Conservation (phyloP, 2,329 filamentous ascomycete genomes). For the Colletotrichum navitas region DNA sequence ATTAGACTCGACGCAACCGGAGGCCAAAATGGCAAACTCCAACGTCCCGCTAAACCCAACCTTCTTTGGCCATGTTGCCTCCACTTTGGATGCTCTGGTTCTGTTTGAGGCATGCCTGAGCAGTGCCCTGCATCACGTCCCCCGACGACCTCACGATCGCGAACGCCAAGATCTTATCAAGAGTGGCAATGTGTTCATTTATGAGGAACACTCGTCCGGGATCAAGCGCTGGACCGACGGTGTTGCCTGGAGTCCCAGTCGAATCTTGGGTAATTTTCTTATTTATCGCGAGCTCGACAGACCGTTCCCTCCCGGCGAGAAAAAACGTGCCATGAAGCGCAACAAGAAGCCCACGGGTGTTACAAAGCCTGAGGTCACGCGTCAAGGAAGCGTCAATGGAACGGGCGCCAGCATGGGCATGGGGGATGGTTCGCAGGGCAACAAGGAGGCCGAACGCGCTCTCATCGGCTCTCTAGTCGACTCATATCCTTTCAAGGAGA, state of each 20-base stretch:
- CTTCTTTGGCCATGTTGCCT: slow-evolving; percentile 75
- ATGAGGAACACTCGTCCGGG: slow-evolving; percentile 89
- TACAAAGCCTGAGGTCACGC: slow-evolving; percentile 50
- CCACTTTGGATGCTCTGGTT: slow-evolving; percentile 80
- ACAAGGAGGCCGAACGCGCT: slow-evolving; percentile 40
- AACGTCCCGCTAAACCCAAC: slow-evolving; percentile 69
- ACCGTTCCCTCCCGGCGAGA: slow-evolving; percentile 84
- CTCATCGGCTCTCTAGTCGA: slow-evolving; percentile 77
- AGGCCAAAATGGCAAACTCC: slow-evolving; percentile 47
- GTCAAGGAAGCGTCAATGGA: slow-evolving; percentile 38
- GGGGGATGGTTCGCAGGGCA: slow-evolving; percentile 31
- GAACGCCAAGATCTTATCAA: slow-evolving; percentile 82
- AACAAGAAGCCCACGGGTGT: slow-evolving; percentile 59
- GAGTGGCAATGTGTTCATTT: slow-evolving; percentile 90
- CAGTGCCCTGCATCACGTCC: slow-evolving; percentile 79
- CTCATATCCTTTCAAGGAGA: slow-evolving; percentile 87
- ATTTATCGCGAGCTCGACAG: slow-evolving; percentile 86
- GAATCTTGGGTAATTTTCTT: slow-evolving; percentile 86
- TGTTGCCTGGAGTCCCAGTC: slow-evolving; percentile 89
- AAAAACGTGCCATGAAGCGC: slow-evolving; percentile 85
- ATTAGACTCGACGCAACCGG: slow-evolving; percentile 38
- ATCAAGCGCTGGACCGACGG: slow-evolving; percentile 97
- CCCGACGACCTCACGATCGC: slow-evolving; percentile 86
- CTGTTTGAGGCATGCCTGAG: slow-evolving; percentile 84
- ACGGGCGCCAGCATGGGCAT: slow-evolving; percentile 23